phyloP scores from a whole-genome alignment of 2,329 filamentous ascomycete species.

The Aspergillus awamori region DNA sequence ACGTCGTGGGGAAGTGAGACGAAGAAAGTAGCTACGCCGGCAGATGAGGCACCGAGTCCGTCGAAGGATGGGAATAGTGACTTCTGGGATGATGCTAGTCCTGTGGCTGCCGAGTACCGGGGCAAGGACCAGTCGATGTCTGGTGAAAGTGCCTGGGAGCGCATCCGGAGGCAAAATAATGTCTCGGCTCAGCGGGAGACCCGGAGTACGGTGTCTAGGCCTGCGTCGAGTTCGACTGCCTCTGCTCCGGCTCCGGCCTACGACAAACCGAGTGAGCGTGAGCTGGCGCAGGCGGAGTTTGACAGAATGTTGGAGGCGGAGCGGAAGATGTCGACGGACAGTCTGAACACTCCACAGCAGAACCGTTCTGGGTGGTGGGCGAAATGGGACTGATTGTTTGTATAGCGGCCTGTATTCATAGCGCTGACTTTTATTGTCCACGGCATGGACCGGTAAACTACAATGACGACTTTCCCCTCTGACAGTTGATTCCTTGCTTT shows the following conservation, averaged over 20 bases:
- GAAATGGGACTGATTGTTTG: constrained; percentile 24
- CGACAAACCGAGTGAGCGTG: constrained; percentile 33
- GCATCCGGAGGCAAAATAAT: constrained; percentile 29
- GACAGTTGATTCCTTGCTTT: no score
- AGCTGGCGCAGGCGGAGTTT: constrained; percentile 48
- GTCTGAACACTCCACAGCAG: constrained; percentile 3
- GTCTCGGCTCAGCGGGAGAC: not conserved
- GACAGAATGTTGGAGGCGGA: constrained; percentile 48
- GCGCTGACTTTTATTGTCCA: not conserved
- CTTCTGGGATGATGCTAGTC: constrained; percentile 39
- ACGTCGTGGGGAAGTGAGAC: not conserved
- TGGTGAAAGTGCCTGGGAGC: constrained; percentile 42
- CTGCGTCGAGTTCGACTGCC: constrained; percentile 6
- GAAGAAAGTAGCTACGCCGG: constrained; percentile 35
- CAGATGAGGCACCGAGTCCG: not conserved
- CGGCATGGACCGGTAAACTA: no score
- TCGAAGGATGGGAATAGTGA: constrained; percentile 21
- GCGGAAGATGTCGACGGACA: constrained; percentile 30
- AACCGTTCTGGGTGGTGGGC: constrained; percentile 18
- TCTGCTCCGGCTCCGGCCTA: constrained; percentile 14
- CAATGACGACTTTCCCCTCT: not conserved
- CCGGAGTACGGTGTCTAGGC: not conserved
- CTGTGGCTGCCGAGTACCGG: constrained; percentile 38
- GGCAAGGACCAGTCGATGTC: constrained; percentile 16
- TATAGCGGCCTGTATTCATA: not conserved